A percentile compares a stretch with the other conserved stretches of the same genome.
phyloP scores from a whole-genome alignment of 768 basidiomycete species.

The Porpolomopsis calyptriformis region DNA sequence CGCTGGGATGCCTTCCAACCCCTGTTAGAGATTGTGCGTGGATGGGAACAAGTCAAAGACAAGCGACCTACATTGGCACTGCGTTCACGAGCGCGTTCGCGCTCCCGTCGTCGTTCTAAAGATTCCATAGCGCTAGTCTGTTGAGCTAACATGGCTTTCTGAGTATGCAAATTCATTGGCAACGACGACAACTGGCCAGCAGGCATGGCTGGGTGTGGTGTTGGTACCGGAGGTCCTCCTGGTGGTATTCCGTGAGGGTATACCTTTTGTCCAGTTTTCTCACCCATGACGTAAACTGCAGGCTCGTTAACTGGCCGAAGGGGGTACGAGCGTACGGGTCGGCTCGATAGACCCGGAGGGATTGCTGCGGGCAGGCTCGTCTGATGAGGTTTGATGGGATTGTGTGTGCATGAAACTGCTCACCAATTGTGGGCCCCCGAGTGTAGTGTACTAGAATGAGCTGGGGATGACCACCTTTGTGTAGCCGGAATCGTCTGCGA shows the following conservation, averaged over 20 bases:
- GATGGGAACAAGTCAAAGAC: conserved; percentile 5
- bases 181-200: conserved; percentile 17
- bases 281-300: conserved; percentile 58
- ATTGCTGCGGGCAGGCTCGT: conserved; percentile 34
- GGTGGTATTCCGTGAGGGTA: conserved; percentile 18
- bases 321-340: conserved; percentile 62
- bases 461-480: conserved; percentile 62
- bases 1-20: conserved; percentile 6
- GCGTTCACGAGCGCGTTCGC: conserved; percentile 45
- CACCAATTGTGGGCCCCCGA: conserved; percentile 52
- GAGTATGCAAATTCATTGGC: conserved; percentile 24
- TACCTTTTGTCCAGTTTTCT: conserved; percentile 62
- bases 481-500: conserved; percentile 60
- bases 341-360: conserved; percentile 43
- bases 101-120: conserved; percentile 52
- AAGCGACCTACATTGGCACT: conserved; percentile 26
- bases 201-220: conserved; percentile 21
- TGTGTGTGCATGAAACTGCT: conserved; percentile 20
- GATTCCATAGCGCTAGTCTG: conserved; percentile 66
- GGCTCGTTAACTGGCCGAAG: conserved; percentile 58
- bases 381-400: conserved; percentile 9
- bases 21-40: not conserved
- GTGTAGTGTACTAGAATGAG: conserved; percentile 72
- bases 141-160: conserved; percentile 59
- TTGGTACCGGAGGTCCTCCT: conserved; percentile 16